phyloP scores from a whole-genome alignment of 106 monocot genomes.

The Amphibolis antarctica region DNA sequence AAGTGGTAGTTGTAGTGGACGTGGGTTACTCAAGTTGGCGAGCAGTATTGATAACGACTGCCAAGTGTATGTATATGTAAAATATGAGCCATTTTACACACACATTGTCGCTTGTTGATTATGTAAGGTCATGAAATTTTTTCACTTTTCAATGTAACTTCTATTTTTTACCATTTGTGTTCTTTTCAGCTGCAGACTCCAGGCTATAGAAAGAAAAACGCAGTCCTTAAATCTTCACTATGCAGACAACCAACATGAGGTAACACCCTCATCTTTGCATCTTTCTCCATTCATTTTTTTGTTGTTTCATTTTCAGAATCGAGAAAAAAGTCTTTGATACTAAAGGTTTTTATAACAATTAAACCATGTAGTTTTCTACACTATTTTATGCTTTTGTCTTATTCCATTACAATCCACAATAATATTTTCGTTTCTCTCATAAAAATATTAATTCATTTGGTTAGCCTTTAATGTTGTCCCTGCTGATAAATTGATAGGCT shows the following conservation, averaged over 20 bases:
- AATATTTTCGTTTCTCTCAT: too few species aligned
- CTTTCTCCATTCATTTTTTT: neutral
- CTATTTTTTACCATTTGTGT: neutral
- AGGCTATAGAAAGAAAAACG: neutral
- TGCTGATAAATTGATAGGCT: too few species aligned
- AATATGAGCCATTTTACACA: neutral
- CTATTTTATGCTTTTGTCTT: neutral
- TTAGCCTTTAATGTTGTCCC: too few species aligned
- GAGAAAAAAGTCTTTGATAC: neutral
- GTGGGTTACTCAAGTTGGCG: neutral
- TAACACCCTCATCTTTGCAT: neutral
- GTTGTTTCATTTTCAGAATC: neutral
- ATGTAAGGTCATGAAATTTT: too few species aligned
- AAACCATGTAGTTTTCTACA: neutral
- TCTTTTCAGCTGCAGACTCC: neutral
- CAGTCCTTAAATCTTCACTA: neutral
- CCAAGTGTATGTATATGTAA: neutral
- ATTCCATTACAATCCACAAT: neutral
- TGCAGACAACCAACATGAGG: conserved; percentile 6
- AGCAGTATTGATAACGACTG: neutral
- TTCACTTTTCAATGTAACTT: neutral
- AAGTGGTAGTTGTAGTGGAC: neutral
- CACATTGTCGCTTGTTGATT: too few species aligned
- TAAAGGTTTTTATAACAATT: neutral
- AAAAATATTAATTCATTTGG: too few species aligned